Evolutionary conservation across 106 monocot species (phyloP), one percentile per base, ranked within the genome.

Genomic region (Hemerocallis citrina): DNA sequence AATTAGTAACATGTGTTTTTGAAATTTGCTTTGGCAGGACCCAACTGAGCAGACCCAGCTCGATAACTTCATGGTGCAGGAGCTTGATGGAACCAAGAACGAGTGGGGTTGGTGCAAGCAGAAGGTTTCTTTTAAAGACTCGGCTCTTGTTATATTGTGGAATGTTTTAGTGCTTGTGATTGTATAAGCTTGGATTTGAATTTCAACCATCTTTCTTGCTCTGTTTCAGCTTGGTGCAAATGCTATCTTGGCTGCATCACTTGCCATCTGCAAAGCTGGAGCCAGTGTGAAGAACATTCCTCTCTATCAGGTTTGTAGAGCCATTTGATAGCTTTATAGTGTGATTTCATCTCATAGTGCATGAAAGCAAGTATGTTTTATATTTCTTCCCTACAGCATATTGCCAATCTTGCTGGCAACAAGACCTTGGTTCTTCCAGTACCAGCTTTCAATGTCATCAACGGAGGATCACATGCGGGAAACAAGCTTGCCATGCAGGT

Each of bases 81-180:
- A 91, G 67, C 96, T 98, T 69, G 96, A 91, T 87, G 96, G 96
- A 72, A 91, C 96, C 27, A 58, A 63, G 8, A 98, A 98, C 52
- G 87, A 91, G 44, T 98, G 96, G 91, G 96, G 96, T 48, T 98
- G 96, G 96, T 98, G 96, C 78, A 98, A 98, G 55, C 96, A 91
- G 41, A 98, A 91, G 87, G 96, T 98, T 58, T 11, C 8, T 7
- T 17, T 34, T 40, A 27, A 59, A 14, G 36, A 24, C 42, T 27
- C 6, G 14, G 0, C 41, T 68, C 11, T 28, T 69, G 27, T 38
- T 15, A 15, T 43, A 4, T 41, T 10, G n/a, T 55, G n/a, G n/a
- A n/a, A n/a, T n/a, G n/a, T n/a, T 59, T 59, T 59, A 6, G 22
- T 3, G 20, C 33, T 64, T 51, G 19, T 31, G 35, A 16, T 48